Base-by-base conservation (phyloP, 441 rosid genomes). In the Hypseocharis bilobata region DNA sequence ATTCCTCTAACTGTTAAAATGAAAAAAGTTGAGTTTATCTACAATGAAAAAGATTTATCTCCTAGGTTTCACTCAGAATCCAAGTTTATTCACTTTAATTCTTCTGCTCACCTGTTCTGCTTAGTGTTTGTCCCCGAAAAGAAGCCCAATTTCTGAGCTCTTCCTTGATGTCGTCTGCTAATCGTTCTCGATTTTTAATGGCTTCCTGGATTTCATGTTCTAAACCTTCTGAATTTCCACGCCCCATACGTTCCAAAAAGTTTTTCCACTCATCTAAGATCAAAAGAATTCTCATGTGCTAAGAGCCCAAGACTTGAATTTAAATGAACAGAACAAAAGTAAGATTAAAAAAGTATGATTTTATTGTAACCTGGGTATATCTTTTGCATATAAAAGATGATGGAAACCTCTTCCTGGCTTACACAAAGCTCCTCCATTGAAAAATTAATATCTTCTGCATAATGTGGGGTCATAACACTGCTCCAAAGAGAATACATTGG, bases 381-480 rank as follows among this genome's bases (percentile, higher is more conserved):
- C 38, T 68, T 79, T 76, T 81, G 82, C 99, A 93, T 91, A 70
- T 93, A 91, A 68, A 82, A 84, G 61, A 88, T 79, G 74, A 93
- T 93, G 45, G 99, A 84, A 73, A 83, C 97, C 52, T 83, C 82
- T 60, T 85, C 92, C 54, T 83, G 81, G 77, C 91, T 78, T 29
- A 86, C 82, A 65, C 80, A 78, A 65, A 93, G 89, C 72, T 93
- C 99, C 74, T 84, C 76, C 34, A 73, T 74, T 25, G 97, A 91
- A 70, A 56, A 93, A 72, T 82, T 88, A 54, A 93, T 74, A 70
- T 93, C 99, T 79, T 93, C 99, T 88, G 74, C 76, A 74, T 65
- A 93, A 71, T 93, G 95, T 3, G 97, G 99, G 74, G 97, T 93
- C 70, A 91, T 59, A 69, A 93, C 90, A 83, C 97, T 93, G 87